These are phyloP conservation scores for Amylocarpus encephaloides DNA, from an alignment of 2,329 filamentous ascomycete species.

Conservation along the genomic window DNA sequence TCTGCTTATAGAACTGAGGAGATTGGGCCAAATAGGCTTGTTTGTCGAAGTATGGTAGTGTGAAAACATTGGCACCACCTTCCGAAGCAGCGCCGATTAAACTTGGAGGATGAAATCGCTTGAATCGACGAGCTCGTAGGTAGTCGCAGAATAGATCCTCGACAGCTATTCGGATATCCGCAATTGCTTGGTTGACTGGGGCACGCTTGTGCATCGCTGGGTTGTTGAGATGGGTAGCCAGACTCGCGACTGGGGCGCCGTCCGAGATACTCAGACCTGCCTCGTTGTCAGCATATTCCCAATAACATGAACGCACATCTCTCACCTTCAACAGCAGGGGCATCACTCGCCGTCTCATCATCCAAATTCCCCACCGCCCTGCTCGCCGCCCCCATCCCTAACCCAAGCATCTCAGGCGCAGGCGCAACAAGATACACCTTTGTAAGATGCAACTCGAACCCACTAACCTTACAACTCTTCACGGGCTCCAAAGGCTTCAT, in stretches of 20 bases:
- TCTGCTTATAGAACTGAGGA: constrained; percentile 84
- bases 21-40: constrained; percentile 75
- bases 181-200: constrained; percentile 84
- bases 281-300: constrained; percentile 12
- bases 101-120: constrained; percentile 82
- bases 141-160: constrained; percentile 68
- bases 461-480: constrained; percentile 75
- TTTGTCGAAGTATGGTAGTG: constrained; percentile 81
- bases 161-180: constrained; percentile 37
- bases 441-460: constrained; percentile 80
- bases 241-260: constrained; percentile 58
- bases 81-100: constrained; percentile 86
- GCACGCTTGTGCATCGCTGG: constrained; percentile 87
- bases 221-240: constrained; percentile 66
- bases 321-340: constrained; percentile 33
- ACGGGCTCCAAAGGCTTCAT: constrained; percentile 80
- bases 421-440: constrained; percentile 75
- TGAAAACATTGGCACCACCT: constrained; percentile 87
- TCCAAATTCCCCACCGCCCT: constrained; percentile 51
- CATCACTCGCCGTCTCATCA: constrained; percentile 47
- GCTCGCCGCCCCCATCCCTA: constrained; percentile 51
- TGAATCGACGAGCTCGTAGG: constrained; percentile 67
- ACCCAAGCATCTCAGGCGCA: constrained; percentile 50
- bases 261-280: constrained; percentile 37
- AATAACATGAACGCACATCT: background rate